Base-by-base conservation (phyloP, 179 eudicot genomes). In the Amaranthus tricolor region DNA sequence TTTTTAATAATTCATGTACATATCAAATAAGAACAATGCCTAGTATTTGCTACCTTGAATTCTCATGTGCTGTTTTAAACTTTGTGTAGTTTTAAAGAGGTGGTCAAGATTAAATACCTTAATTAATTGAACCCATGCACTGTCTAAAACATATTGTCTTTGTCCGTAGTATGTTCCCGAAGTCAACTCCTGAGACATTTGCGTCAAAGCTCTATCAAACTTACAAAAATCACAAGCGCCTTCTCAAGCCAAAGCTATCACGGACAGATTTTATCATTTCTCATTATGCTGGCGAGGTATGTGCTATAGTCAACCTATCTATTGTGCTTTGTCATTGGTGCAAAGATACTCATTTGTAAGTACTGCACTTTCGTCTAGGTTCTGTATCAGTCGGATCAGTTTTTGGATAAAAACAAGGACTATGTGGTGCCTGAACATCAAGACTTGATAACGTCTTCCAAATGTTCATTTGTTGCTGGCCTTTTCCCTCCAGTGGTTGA, bases 271-370 rank as follows among this genome's bases (percentile, higher is more conserved):
- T 95, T 76, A 88, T 87, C 71, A 85, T 95, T 53, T 77, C 89
- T 74, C 97, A 95, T 79, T 95, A 95, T 82, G 99, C 97, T 80
- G 99, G 97, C 68, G 97, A 95, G 95, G 99, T 89, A 88, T 69
- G 66, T 82, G 65, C 17, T 62, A 11, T 55, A 40, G 63, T 54
- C 40, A 50, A 69, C 65, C 16, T 71, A 43, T 31, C 44, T 52
- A 43, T 48, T 51, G 76, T 74, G 16, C 79, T n/a, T 43, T 66
- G 11, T 31, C 49, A 7, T 72, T 69, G 69, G 63, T 75, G 66
- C 70, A 56, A 50, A 52, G 16, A 59, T 58, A 64, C 64, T 70
- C 16, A 63, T 53, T 79, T 43, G 67, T 50, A 47, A 31, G 64
- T 31, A 70, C 62, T 54, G 19, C 77, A 56, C 43, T 74, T 61